Evolutionary conservation across 495 filamentous ascomycete species (phyloP).

Genomic region (Filosporella fistucella): DNA sequence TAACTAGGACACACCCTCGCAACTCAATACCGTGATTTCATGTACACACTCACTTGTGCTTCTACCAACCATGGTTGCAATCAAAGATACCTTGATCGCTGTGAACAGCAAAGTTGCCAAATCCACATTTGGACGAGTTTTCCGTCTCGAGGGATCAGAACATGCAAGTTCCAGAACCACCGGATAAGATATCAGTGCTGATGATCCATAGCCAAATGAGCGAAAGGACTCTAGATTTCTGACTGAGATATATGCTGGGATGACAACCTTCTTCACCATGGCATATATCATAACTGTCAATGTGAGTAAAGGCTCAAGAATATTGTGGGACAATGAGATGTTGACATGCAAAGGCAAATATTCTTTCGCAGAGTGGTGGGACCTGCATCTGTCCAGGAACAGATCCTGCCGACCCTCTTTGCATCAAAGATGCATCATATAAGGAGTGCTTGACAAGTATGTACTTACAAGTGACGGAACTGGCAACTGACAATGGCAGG

Average conservation of each 20-base stretch:
- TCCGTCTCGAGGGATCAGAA: constrained; percentile 65
- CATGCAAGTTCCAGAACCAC: constrained; percentile 46
- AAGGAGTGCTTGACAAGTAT: constrained; percentile 44
- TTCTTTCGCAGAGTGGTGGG: constrained; percentile 60
- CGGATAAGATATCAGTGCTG: not conserved
- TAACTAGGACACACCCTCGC: not conserved
- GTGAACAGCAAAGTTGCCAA: no score
- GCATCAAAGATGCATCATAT: constrained; percentile 51
- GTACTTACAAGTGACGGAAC: no score
- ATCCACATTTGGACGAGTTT: constrained; percentile 61
- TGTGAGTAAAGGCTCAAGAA: no score
- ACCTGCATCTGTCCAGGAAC: constrained; percentile 62
- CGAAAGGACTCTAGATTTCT: constrained; percentile 65
- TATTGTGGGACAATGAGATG: no score
- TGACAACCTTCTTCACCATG: constrained; percentile 85
- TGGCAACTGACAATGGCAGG: constrained; percentile 29
- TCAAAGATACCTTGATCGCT: no score
- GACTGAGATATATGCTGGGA: constrained; percentile 70
- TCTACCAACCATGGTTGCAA: constrained; percentile 2
- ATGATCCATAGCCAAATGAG: constrained; percentile 31
- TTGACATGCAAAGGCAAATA: constrained; percentile 31
- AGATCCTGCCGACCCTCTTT: constrained; percentile 42
- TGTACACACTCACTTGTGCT: not conserved
- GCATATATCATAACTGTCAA: constrained; percentile 69
- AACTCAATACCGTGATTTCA: not conserved